Percentiles rank a stretch among this genome's conserved stretches.
Conservation (phyloP, 768 basidiomycete genomes). For the Amanita muscaria region DNA sequence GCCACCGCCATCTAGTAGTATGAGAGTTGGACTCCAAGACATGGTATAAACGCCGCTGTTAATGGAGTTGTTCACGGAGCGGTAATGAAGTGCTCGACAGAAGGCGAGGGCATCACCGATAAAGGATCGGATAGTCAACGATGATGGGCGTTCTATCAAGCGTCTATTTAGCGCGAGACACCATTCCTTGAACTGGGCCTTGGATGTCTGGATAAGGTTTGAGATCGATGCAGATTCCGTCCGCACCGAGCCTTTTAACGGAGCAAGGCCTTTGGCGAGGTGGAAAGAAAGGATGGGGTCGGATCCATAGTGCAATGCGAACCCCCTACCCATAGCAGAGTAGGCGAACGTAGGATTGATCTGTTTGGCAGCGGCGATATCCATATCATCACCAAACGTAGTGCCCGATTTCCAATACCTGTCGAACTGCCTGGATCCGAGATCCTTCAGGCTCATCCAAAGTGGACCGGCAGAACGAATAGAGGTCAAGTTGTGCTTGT, state of each 20-base stretch:
- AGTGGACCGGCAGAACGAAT: slow-evolving; percentile 33
- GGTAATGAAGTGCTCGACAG: slow-evolving; percentile 26
- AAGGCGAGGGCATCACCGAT: slow-evolving; percentile 31
- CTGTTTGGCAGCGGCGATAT: slow-evolving; percentile 17
- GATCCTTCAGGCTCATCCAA: slow-evolving; percentile 11
- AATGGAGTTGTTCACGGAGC: slow-evolving; percentile 11
- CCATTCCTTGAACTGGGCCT: slow-evolving; percentile 27
- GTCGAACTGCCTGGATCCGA: slow-evolving; percentile 15
- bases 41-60: slow-evolving; percentile 23
- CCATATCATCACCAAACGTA: slow-evolving; percentile 18
- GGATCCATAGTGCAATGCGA: slow-evolving; percentile 35
- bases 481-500: slow-evolving; percentile 4
- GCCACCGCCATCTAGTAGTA: slow-evolving; percentile 24
- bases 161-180: slow-evolving; percentile 21
- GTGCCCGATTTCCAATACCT: slow-evolving; percentile 35
- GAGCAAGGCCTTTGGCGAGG: slow-evolving; percentile 24
- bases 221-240: slow-evolving; percentile 6
- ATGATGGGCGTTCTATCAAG: slow-evolving; percentile 1
- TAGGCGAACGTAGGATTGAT: slow-evolving; percentile 41
- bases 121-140: slow-evolving; percentile 29
- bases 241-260: slow-evolving; percentile 10
- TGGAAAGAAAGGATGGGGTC: slow-evolving; percentile 36
- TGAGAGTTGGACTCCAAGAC: slow-evolving; percentile 26
- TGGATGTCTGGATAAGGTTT: slow-evolving; percentile 22
- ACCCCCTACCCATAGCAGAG: slow-evolving; percentile 28